Base-by-base conservation (phyloP, 2,329 filamentous ascomycete species). In the Pseudogymnoascus sp. region DNA sequence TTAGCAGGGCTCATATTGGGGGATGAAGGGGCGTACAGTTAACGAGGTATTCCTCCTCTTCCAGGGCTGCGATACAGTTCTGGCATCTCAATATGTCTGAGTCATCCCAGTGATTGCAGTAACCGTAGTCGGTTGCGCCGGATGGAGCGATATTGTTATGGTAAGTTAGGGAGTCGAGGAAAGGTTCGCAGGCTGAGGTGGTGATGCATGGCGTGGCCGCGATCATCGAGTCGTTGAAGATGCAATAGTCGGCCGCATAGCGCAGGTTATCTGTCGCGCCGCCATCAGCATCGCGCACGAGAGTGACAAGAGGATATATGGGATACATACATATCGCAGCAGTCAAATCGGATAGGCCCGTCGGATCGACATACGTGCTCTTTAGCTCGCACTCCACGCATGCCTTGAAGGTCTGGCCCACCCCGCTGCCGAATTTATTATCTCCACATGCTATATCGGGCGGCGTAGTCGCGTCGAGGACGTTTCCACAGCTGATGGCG, bases 361-460 rank as follows among this genome's bases (percentile, higher is more conserved):
- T 45, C n/a, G 40, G 62, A 23, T 65, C 52, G 28, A 65, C 62
- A 40, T 37, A 59, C 5, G 66, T 71, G 62, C 71, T 73, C 23
- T 66, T 67, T 58, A 70, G 67, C 21, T 73, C 64, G 62, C 71
- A 73, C 21, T 58, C 68, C 18, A 72, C 8, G 61, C 71, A 73
- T 11, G 63, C 41, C 40, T 69, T 63, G 23, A 70, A 71, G 23
- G 69, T 72, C 41, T 65, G 45, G 1, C 71, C 71, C 1, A 35
- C 33, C 25, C 40, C 35, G 33, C 40, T 21, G 28, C 40, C 16
- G 12, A 33, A 43, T 5, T 25, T 45, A 0, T 31, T 16, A 33
- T 61, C 60, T 28, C 41, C 60, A 45, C 70, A 72, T 11, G 65
- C 66, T 35, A 72, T 69, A 62, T 72, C 67, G 25, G 40, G 31